Evolutionary conservation across 1,284 basidiomycete genomes (phyloP), one percentile per base, ranked within the genome.

Genomic region (Cryptococcus floricola): DNA sequence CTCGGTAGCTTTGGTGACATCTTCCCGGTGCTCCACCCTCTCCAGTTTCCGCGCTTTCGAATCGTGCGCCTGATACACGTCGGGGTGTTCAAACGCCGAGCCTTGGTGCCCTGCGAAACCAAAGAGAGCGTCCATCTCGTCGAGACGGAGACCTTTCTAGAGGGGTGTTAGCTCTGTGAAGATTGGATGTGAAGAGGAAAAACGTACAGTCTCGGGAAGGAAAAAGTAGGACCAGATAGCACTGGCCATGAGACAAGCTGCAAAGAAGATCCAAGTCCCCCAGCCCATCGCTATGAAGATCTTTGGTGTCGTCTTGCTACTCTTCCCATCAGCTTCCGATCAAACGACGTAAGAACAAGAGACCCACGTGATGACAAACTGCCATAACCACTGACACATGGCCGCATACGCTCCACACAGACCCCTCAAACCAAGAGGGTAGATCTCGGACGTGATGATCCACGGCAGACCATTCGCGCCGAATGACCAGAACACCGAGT

Each of bases 281-380:
- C 52, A 68, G 14, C 57, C 61, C 61, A 69, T 67, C 27, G 54
- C 54, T 13, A 53, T 38, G 27, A 75, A 70, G 61, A 70, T 70
- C 39, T 60, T 59, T 27, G 68, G 68, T 8, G 63, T 63, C 6
- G 54, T 39, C 38, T 56, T 56, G 28, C 44, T 46, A 27, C 25
- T 23, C 18, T 23, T 10, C 41, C n/a, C 16, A n/a, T 42, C 19
- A 42, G 16, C 16, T 42, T 14, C 4, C 9, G 41, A 12, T 42
- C 41, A 9, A 42, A 42, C 8, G 5, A 14, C 19, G 16, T 42
- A 14, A 23, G 16, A 18, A n/a, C 48, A 62, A 43, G 51, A 55
- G 44, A 56, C 53, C n/a, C 16, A 46, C 44, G 54, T 56, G 43
- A 56, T 46, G 25, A 45, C 48, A 37, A 61, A 58, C 23, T 61